These are phyloP conservation scores for Sesbania bispinosa DNA, from an alignment of 306 rosid species.

Conservation along the genomic window DNA sequence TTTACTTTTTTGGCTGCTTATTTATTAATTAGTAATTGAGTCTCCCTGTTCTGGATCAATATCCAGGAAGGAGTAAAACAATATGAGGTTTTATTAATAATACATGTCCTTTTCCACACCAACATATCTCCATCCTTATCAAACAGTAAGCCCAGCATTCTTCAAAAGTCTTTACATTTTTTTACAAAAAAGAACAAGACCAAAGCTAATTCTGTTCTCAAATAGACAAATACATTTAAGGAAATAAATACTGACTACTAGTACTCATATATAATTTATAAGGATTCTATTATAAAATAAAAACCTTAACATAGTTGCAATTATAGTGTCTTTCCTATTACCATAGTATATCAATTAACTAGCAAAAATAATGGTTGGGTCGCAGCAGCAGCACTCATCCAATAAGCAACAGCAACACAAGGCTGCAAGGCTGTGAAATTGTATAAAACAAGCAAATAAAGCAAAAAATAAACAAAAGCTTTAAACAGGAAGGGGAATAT, in stretches of 20 bases:
- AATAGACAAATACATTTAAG: background rate
- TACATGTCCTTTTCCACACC: slow-evolving; percentile 6
- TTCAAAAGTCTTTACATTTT: background rate
- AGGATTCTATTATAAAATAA: background rate
- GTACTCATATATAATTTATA: background rate
- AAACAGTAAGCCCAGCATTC: background rate
- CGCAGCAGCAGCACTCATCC: slow-evolving; percentile 53
- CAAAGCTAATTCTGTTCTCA: background rate
- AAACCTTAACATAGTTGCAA: background rate
- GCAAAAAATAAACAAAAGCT: background rate
- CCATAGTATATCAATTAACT: background rate
- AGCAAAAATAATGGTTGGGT: slow-evolving; percentile 39
- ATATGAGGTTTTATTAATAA: background rate
- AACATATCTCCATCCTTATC: background rate
- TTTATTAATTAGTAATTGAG: background rate
- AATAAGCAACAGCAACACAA: slow-evolving; percentile 52
- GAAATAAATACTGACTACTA: background rate
- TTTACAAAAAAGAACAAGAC: background rate
- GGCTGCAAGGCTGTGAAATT: slow-evolving; percentile 49
- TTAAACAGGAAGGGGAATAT: background rate
- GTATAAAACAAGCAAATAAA: background rate
- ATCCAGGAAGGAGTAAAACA: background rate
- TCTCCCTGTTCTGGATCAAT: background rate
- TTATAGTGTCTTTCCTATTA: background rate
- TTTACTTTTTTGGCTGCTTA: background rate